phyloP scores from a whole-genome alignment of 176 grass and related monocot species.

The Eragrostis curvula region DNA sequence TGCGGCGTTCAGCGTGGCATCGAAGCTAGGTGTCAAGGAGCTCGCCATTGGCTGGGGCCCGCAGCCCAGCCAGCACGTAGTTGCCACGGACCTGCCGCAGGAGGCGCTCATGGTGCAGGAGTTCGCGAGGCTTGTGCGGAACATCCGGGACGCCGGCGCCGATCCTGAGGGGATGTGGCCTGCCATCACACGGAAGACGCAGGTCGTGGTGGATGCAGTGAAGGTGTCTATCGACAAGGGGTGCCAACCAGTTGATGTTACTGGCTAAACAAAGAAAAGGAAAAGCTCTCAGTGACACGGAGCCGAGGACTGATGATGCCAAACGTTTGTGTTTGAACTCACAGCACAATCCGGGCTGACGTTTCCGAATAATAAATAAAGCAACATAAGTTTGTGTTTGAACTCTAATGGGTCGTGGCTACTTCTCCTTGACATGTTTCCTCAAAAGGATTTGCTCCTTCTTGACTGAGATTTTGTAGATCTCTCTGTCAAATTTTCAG shows the following conservation, averaged over 20 bases:
- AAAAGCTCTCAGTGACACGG: no score
- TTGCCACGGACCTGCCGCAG: constrained; percentile 61
- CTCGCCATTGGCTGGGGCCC: constrained; percentile 61
- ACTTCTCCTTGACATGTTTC: no score
- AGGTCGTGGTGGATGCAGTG: no score
- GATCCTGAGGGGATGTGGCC: constrained; percentile 77
- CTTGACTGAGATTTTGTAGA: no score
- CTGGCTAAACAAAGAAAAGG: constrained; percentile 19
- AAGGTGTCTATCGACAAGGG: constrained; percentile 61
- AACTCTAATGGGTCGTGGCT: no score
- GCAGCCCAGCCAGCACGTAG: constrained; percentile 46
- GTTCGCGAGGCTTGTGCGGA: constrained; percentile 61
- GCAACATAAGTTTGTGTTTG: no score
- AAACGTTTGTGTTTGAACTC: no score
- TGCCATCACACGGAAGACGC: constrained; percentile 61
- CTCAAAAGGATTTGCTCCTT: no score
- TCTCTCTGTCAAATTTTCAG: no score
- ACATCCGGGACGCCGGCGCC: constrained; percentile 51
- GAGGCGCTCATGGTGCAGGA: constrained; percentile 74
- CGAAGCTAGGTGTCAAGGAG: constrained; percentile 49
- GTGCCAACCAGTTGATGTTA: constrained; percentile 49
- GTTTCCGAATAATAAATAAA: no score
- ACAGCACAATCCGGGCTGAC: no score
- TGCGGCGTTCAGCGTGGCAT: constrained; percentile 45
- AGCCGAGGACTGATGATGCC: no score